Conservation (phyloP, 805 yeast species). For the Kluyveromyces wickerhamii region DNA sequence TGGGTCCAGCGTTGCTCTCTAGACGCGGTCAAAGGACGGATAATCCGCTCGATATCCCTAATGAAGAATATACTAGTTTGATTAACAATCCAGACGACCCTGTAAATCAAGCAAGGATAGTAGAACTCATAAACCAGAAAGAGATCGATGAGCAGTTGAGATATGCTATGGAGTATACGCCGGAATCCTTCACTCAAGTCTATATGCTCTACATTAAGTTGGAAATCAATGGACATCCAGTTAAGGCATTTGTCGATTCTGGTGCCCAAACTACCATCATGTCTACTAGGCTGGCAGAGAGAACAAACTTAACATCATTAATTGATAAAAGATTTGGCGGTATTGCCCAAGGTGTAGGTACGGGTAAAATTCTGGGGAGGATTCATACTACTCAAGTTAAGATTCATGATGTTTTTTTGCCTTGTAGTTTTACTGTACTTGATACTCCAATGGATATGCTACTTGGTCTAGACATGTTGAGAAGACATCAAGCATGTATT, state of each 20-base stretch:
- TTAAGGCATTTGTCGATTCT: slow-evolving; percentile 91
- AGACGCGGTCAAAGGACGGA: slow-evolving; percentile 20
- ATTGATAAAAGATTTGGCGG: slow-evolving; percentile 78
- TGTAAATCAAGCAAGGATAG: slow-evolving; percentile 53
- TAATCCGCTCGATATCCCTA: slow-evolving; percentile 31
- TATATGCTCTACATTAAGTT: slow-evolving; percentile 76
- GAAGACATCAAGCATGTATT: slow-evolving; percentile 75
- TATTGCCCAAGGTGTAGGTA: slow-evolving; percentile 86
- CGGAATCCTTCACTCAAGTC: slow-evolving; percentile 80
- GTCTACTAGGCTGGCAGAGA: slow-evolving; percentile 67
- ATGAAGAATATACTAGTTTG: slow-evolving; percentile 42
- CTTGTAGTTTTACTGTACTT: slow-evolving; percentile 63
- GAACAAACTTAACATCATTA: slow-evolving; percentile 58
- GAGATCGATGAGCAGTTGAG: slow-evolving; percentile 74
- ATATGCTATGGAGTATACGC: slow-evolving; percentile 77
- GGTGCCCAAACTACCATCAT: slow-evolving; percentile 92
- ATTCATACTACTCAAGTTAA: slow-evolving; percentile 84
- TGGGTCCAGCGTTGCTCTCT: slow-evolving; percentile 30
- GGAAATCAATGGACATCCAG: slow-evolving; percentile 68
- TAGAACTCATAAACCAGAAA: slow-evolving; percentile 60
- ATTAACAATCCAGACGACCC: slow-evolving; percentile 65
- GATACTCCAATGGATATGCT: slow-evolving; percentile 69
- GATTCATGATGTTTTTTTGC: slow-evolving; percentile 56
- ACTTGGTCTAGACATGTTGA: slow-evolving; percentile 86
- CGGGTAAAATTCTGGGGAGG: slow-evolving; percentile 66